Base-by-base conservation (phyloP, 2,329 filamentous ascomycete genomes). In the Fusarium metavorans region DNA sequence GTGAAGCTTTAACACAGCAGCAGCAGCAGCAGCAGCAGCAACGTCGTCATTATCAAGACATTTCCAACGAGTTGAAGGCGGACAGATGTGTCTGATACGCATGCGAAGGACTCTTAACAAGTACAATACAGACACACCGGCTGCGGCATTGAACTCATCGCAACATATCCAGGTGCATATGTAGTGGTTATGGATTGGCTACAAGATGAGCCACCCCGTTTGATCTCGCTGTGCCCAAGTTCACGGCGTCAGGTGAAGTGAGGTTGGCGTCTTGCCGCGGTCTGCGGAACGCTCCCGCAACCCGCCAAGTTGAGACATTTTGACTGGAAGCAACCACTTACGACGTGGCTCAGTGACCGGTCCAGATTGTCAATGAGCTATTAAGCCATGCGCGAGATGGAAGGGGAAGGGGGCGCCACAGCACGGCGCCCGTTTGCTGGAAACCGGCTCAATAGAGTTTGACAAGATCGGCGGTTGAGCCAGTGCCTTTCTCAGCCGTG, bases 381-480 rank as follows among this genome's bases (percentile, higher is more conserved):
- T 41, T 41, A 70, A 75, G 67, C 61, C 69, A 70, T 59, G 41
- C 48, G 58, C 41, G 50, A 62, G 56, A 70, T 56, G 27, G 34
- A 48, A 70, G 30, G 58, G 45, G 27, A 63, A 72, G 39, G 68
- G 63, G 60, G 57, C 48, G 56, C 54, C 50, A 64, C 23, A 62
- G 60, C 64, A 50, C 35, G 37, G 16, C 43, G 57, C 43, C 56
- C 50, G 32, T 71, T 71, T 48, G 25, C 57, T 56, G 59, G 41
- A 43, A 37, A 57, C 52, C 25, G 32, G 52, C 34, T 57, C 37
- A 48, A 63, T 25, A 60, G 23, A 63, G 54, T 39, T 60, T 73
- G 68, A 54, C 50, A 54, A 64, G 72, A 70, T 75, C 60, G 48
- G 48, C 66, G 68, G 72, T 67, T 67, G 72, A 59, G 61, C 52